phyloP scores from a whole-genome alignment of 2,329 filamentous ascomycete genomes.

The Aspergillus flavus region DNA sequence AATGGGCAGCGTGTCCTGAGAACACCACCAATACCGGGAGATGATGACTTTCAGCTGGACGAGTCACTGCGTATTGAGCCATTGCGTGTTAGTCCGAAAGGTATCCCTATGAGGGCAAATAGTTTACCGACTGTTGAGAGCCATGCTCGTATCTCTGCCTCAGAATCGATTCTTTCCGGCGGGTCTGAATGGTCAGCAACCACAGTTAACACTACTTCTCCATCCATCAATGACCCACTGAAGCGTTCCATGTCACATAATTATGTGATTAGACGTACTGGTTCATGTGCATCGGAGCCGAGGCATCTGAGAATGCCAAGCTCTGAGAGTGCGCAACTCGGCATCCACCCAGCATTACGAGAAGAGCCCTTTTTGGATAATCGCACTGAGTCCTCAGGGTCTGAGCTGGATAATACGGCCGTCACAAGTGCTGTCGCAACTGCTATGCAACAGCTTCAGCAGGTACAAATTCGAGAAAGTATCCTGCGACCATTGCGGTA shows the following conservation, averaged over 20 bases:
- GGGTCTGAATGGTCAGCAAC: not conserved
- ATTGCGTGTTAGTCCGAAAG: not conserved
- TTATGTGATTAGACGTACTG: not conserved
- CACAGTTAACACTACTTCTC: not conserved
- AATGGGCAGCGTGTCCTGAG: not conserved
- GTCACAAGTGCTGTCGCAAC: slow-evolving; percentile 22
- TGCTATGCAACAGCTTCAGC: slow-evolving; percentile 31
- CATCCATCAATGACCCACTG: not conserved
- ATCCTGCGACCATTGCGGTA: slow-evolving; percentile 29
- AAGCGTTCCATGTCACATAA: not conserved
- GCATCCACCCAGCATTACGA: not conserved
- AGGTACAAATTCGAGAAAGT: slow-evolving; percentile 28
- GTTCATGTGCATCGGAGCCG: not conserved
- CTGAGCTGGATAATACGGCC: slow-evolving; percentile 10
- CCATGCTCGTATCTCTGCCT: not conserved
- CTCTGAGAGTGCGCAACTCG: not conserved
- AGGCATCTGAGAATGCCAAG: not conserved
- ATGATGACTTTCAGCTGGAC: not conserved
- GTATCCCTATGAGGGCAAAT: not conserved
- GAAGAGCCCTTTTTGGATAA: slow-evolving; percentile 8
- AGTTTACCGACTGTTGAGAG: not conserved
- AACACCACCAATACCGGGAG: not conserved
- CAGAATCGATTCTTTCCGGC: not conserved
- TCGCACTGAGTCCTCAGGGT: not conserved
- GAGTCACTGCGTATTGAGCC: not conserved